These are phyloP conservation scores for Xylaria nigripes DNA, from an alignment of 495 filamentous ascomycete genomes.

Conservation along the genomic window DNA sequence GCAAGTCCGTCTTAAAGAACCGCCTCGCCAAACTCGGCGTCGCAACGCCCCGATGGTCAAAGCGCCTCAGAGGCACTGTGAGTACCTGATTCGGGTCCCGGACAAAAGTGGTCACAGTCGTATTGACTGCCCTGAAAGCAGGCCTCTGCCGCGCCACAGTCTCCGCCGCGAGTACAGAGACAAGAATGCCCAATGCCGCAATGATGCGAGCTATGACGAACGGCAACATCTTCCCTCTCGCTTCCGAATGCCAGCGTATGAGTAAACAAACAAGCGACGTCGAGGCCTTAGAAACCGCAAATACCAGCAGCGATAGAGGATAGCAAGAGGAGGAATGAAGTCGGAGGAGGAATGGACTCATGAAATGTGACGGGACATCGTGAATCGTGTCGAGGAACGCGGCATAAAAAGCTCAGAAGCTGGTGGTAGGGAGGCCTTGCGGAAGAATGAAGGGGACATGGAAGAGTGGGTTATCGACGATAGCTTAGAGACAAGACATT, in stretches of 20 bases:
- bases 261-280: not conserved
- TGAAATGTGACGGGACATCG: not conserved
- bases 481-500: not conserved
- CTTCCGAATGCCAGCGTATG: not conserved
- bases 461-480: not conserved
- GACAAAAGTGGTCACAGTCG: slow-evolving; percentile 3
- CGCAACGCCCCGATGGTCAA: slow-evolving; percentile 16
- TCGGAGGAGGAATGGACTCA: not conserved
- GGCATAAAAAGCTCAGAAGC: not conserved
- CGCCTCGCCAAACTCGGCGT: slow-evolving; percentile 20
- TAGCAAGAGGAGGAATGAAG: not conserved
- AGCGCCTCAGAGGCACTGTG: slow-evolving; percentile 14
- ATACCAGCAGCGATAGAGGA: not conserved
- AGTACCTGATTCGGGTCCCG: slow-evolving; percentile 12
- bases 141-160: not conserved
- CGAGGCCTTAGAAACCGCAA: not conserved
- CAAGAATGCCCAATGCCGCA: not conserved
- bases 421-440: not conserved
- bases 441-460: not conserved
- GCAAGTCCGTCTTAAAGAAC: slow-evolving; percentile 19
- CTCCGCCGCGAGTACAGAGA: not conserved
- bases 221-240: not conserved
- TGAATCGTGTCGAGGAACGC: not conserved
- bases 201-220: not conserved
- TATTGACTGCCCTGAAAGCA: not conserved